phyloP scores from a whole-genome alignment of 108 stramenopile species.

The Conticribra weissflogii region DNA sequence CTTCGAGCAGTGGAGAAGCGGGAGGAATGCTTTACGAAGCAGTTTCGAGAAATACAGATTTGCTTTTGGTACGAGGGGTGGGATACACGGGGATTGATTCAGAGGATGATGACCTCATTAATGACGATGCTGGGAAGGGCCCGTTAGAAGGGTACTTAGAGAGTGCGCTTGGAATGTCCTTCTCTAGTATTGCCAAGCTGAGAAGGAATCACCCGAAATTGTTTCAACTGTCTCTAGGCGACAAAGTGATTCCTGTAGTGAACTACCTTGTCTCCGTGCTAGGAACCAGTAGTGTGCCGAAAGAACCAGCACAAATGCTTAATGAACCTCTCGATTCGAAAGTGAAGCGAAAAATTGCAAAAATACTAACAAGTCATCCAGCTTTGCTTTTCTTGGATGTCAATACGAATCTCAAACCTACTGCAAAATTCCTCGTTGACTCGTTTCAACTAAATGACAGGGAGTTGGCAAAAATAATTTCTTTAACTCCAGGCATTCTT shows the following conservation, averaged over 20 bases:
- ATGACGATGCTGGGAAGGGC: neutral
- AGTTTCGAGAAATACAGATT: conserved; percentile 68
- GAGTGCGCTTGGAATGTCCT: conserved; percentile 41
- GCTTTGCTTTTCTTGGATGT: conserved; percentile 65
- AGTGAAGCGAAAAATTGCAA: conserved; percentile 41
- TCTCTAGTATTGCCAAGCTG: conserved; percentile 45
- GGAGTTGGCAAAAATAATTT: conserved; percentile 43
- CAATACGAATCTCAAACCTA: conserved; percentile 61
- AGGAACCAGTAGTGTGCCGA: neutral
- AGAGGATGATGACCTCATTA: conserved; percentile 8
- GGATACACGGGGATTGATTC: conserved; percentile 48
- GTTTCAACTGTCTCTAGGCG: conserved; percentile 58
- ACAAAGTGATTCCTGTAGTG: conserved; percentile 47
- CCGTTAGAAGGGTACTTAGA: conserved; percentile 56
- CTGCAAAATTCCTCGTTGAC: conserved; percentile 50
- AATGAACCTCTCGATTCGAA: neutral
- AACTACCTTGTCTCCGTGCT: conserved; percentile 44
- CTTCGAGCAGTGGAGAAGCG: conserved; percentile 18
- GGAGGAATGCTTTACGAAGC: conserved; percentile 65
- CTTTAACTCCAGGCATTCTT: conserved; percentile 47
- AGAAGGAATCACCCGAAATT: conserved; percentile 59
- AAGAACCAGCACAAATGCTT: conserved; percentile 2
- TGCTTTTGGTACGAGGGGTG: conserved; percentile 70
- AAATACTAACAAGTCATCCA: conserved; percentile 55
- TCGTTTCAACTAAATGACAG: conserved; percentile 36